phyloP scores from a whole-genome alignment of 2,329 filamentous ascomycete genomes.

The Colletotrichum graminicola region DNA sequence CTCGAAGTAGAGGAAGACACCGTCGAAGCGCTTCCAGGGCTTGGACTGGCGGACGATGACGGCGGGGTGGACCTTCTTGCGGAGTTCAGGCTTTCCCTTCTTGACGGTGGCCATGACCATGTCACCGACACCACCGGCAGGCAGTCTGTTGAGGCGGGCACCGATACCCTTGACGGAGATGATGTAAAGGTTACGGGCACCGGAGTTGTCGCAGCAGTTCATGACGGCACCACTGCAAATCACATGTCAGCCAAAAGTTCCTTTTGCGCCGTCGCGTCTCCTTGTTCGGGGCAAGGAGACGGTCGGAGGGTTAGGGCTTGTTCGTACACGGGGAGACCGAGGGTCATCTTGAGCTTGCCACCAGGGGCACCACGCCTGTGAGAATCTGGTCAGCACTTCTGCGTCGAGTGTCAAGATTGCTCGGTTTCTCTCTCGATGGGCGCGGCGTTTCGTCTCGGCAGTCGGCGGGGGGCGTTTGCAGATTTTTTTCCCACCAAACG shows the following conservation, averaged over 20 bases:
- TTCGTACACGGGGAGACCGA: constrained; percentile 99
- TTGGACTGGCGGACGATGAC: constrained; percentile 99
- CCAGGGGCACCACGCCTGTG: constrained; percentile 88
- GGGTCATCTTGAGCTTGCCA: constrained; percentile 99
- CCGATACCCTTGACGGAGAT: constrained; percentile 99
- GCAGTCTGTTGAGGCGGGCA: constrained; percentile 96
- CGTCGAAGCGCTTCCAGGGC: constrained; percentile 98
- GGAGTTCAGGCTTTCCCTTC: constrained; percentile 99
- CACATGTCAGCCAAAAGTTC: constrained; percentile 24
- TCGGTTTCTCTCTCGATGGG: constrained; percentile 13
- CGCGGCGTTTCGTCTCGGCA: constrained; percentile 25
- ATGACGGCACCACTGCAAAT: constrained; percentile 91
- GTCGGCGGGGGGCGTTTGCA: constrained; percentile 22
- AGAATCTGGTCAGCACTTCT: constrained; percentile 49
- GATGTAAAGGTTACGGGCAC: constrained; percentile 99
- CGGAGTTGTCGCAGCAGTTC: constrained; percentile 99
- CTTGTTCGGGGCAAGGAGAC: constrained; percentile 7
- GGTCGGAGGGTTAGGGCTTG: constrained; percentile 25
- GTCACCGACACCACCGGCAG: constrained; percentile 97
- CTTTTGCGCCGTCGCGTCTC: constrained; percentile 19
- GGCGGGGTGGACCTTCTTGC: constrained; percentile 99
- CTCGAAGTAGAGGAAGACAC: constrained; percentile 99
- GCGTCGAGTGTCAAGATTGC: constrained; percentile 41
- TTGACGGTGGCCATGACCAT: constrained; percentile 99
- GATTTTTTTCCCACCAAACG: background rate